Evolutionary conservation across 2,329 filamentous ascomycete genomes (phyloP).

Genomic region (Colletotrichum kahawae): DNA sequence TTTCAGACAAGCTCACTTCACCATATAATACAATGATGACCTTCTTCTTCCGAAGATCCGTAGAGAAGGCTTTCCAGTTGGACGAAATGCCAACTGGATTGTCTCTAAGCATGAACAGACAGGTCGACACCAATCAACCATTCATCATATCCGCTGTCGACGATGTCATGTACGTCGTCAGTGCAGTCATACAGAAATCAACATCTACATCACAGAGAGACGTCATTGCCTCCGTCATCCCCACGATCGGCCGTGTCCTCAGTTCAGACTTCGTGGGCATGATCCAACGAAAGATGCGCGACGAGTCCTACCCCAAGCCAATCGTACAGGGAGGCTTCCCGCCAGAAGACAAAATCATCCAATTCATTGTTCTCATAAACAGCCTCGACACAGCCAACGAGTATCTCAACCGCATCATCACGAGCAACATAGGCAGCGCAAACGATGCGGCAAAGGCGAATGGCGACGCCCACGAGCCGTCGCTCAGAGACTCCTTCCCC

Average conservation of each 20-base stretch:
- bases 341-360: constrained; percentile 85
- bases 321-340: constrained; percentile 80
- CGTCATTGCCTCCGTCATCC: constrained; percentile 78
- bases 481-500: constrained; percentile 73
- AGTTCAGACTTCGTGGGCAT: constrained; percentile 93
- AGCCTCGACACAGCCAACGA: constrained; percentile 92
- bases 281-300: constrained; percentile 96
- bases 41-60: constrained; percentile 95
- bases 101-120: constrained; percentile 74
- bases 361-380: constrained; percentile 93
- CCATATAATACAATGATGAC: constrained; percentile 93
- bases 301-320: constrained; percentile 89
- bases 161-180: constrained; percentile 99
- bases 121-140: constrained; percentile 78
- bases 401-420: constrained; percentile 87
- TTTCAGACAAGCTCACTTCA: constrained; percentile 72
- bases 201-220: constrained; percentile 84
- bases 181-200: constrained; percentile 85
- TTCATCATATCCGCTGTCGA: constrained; percentile 96
- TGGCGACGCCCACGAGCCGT: constrained; percentile 40
- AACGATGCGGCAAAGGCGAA: constrained; percentile 37
- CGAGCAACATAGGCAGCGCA: constrained; percentile 61
- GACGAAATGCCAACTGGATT: constrained; percentile 86
- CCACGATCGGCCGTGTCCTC: constrained; percentile 80
- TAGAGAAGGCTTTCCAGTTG: constrained; percentile 96